Conservation (phyloP, 2,329 filamentous ascomycete genomes). For the Emmonsiellopsis sp. region DNA sequence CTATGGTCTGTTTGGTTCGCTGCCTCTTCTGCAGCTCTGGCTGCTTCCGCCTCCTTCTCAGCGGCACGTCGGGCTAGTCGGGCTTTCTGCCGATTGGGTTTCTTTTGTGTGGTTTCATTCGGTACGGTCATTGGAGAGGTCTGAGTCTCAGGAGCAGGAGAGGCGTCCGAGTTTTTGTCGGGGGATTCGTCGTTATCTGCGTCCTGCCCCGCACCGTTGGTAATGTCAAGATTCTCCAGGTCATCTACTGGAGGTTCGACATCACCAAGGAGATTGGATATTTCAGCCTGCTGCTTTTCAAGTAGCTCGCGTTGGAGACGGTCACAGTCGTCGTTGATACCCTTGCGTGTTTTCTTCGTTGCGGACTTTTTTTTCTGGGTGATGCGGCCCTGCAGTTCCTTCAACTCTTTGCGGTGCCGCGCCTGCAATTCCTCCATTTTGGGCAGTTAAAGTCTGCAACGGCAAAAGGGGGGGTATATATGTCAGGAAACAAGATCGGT, state of each 20-base stretch:
- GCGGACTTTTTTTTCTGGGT: conserved; percentile 96
- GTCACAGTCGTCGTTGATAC: conserved; percentile 58
- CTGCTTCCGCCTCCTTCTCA: conserved; percentile 62
- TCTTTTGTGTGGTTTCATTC: conserved; percentile 42
- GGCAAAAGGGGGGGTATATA: not conserved
- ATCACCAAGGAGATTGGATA: conserved; percentile 35
- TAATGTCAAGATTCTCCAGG: conserved; percentile 25
- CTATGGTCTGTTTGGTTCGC: conserved; percentile 63
- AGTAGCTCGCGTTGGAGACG: conserved; percentile 46
- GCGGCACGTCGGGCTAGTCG: conserved; percentile 81
- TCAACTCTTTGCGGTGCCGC: conserved; percentile 79
- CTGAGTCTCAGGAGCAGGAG: not conserved
- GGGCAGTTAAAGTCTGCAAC: not conserved
- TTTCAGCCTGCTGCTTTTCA: conserved; percentile 44
- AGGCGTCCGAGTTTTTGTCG: not conserved
- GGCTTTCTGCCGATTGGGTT: conserved; percentile 85
- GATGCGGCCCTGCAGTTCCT: conserved; percentile 72
- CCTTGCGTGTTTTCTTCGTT: conserved; percentile 68
- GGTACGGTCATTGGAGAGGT: not conserved
- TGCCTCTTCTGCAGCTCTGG: conserved; percentile 66
- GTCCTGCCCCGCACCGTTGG: conserved; percentile 15
- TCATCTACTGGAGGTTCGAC: conserved; percentile 9
- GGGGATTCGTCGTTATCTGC: conserved; percentile 4
- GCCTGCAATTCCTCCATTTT: conserved; percentile 66
- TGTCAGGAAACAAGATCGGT: not conserved